Conservation (phyloP, 2,329 filamentous ascomycete species). For the Helotiales sp. region DNA sequence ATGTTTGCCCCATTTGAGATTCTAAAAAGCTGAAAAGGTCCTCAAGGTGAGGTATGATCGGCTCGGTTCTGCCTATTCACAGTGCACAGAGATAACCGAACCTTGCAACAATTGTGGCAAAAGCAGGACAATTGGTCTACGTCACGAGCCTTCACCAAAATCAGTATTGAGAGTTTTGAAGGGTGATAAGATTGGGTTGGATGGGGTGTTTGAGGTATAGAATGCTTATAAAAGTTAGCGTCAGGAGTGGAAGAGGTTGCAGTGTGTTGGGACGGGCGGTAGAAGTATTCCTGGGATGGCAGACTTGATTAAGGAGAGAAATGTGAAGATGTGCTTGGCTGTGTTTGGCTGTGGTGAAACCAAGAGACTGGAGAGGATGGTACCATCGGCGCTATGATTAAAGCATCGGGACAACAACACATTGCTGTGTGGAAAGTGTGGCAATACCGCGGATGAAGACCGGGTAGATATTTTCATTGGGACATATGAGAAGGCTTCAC, state of each 20-base stretch:
- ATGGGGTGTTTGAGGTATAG: neutral
- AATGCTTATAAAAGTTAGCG: conserved; percentile 6
- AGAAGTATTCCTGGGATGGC: neutral
- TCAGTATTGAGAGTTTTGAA: no score
- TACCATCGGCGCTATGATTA: no score
- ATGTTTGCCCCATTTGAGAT: neutral
- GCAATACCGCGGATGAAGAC: neutral
- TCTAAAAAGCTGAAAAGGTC: neutral
- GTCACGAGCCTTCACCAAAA: neutral
- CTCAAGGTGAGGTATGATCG: conserved; percentile 3
- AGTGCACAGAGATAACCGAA: neutral
- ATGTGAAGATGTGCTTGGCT: neutral
- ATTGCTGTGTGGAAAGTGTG: neutral
- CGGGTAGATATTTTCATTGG: conserved; percentile 8
- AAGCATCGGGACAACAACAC: no score
- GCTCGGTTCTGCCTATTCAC: neutral
- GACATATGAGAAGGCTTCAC: neutral
- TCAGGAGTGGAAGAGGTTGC: conserved; percentile 2
- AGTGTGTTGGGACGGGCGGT: conserved; percentile 4
- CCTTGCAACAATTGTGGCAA: neutral
- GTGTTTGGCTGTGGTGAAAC: neutral
- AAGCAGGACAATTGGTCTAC: neutral
- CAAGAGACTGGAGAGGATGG: neutral
- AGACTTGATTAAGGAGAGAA: neutral
- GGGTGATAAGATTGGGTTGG: no score